Conservation (phyloP, 2,329 filamentous ascomycete species). For the Aspergillus tanneri region DNA sequence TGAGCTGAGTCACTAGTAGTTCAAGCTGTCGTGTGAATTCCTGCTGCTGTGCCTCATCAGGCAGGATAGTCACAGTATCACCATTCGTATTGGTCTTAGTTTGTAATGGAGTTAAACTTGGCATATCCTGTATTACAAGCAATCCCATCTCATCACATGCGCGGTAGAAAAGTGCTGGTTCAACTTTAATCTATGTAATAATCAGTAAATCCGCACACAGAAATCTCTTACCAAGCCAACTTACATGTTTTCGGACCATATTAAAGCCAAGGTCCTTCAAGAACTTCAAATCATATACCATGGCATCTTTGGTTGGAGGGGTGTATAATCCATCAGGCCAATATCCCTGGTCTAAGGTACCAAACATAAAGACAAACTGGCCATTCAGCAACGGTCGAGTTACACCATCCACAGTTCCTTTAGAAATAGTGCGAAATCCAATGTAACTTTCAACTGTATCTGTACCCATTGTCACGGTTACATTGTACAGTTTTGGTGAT, state of each 20-base stretch:
- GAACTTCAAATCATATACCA: constrained; percentile 64
- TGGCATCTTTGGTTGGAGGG: constrained; percentile 64
- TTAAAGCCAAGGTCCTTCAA: constrained; percentile 68
- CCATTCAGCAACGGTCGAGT: constrained; percentile 65
- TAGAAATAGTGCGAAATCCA: constrained; percentile 64
- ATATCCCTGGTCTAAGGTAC: constrained; percentile 68
- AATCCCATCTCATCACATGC: constrained; percentile 66
- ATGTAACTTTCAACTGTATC: constrained; percentile 65
- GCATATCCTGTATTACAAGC: constrained; percentile 71
- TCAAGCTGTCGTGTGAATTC: constrained; percentile 66
- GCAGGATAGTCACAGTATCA: constrained; percentile 29
- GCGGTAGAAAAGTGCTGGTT: constrained; percentile 65
- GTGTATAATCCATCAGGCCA: constrained; percentile 70
- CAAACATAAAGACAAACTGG: constrained; percentile 67
- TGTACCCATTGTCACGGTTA: constrained; percentile 54
- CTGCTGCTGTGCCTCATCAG: constrained; percentile 53
- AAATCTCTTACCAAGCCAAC: constrained; percentile 18
- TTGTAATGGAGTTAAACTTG: constrained; percentile 52
- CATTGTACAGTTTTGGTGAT: constrained; percentile 62
- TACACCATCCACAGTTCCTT: constrained; percentile 57
- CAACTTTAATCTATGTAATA: constrained; percentile 60
- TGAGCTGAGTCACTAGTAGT: constrained; percentile 61
- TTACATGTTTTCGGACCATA: constrained; percentile 67
- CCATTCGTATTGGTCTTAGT: constrained; percentile 21
- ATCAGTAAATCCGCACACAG: not conserved